Conservation (phyloP, 2,329 filamentous ascomycete species). For the Phyllachora maydis region DNA sequence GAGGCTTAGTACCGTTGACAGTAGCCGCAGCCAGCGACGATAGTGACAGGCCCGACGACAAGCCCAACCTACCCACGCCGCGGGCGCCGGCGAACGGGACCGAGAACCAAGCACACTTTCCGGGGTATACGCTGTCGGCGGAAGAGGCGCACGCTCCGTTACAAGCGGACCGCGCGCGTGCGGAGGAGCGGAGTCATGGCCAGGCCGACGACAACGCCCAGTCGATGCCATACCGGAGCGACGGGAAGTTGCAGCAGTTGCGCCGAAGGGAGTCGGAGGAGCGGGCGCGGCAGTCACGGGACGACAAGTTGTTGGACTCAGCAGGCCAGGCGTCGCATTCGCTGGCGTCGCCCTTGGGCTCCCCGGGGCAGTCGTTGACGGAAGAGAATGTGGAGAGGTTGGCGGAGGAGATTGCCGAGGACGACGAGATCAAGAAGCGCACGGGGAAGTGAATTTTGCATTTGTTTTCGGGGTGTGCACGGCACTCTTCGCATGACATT, state of each 20-base stretch:
- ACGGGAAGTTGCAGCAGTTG: conserved; percentile 1
- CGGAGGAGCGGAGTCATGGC: too few relatives aligned
- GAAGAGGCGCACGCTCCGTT: too few relatives aligned
- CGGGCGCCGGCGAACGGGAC: background rate
- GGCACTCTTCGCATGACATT: too few relatives aligned
- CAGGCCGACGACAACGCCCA: too few relatives aligned
- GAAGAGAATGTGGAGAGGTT: conserved; percentile 8
- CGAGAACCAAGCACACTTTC: conserved; percentile 1
- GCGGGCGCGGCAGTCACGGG: conserved; percentile 6
- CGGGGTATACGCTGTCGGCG: conserved; percentile 1
- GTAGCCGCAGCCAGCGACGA: too few relatives aligned
- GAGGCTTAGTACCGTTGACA: too few relatives aligned
- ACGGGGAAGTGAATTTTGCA: too few relatives aligned
- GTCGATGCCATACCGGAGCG: background rate
- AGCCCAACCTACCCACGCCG: conserved; percentile 1
- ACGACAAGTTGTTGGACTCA: conserved; percentile 10
- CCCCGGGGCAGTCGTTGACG: conserved; percentile 6
- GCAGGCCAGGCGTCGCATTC: conserved; percentile 3
- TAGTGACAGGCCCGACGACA: too few relatives aligned
- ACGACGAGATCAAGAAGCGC: too few relatives aligned
- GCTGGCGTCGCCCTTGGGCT: conserved; percentile 3
- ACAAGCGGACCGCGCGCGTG: too few relatives aligned
- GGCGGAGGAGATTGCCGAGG: too few relatives aligned
- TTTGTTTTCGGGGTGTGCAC: too few relatives aligned
- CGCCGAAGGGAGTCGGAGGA: conserved; percentile 6